Base-by-base conservation (phyloP, 257 asterid species). In the Solanum neorickii region DNA sequence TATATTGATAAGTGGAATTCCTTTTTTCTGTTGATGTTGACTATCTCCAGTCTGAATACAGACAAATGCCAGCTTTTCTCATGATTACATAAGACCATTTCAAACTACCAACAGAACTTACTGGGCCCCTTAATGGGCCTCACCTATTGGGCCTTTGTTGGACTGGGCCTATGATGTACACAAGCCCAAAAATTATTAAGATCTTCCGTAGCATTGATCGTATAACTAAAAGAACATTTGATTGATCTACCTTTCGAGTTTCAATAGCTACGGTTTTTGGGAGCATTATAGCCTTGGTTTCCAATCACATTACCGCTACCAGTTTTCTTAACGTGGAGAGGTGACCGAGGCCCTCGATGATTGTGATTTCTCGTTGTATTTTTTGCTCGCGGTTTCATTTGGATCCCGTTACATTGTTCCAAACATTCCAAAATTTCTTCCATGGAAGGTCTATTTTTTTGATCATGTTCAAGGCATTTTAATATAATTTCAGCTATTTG, bases 391-490 rank as follows among this genome's bases (percentile, higher is more conserved):
- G 91, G 88, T 78, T 83, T 91, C 76, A 86, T 84, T 23, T 86
- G 84, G 31, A 95, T 90, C 47, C 1, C 27, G 2, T 89, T 86
- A 27, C 94, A 89, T 27, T 87, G 27, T 84, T 92, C 93, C 86
- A 96, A 87, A 21, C 42, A 62, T 4, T 82, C 91, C 89, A 93
- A 86, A 27, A 95, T 94, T 14, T 70, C 72, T 39, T 90, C 93
- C 98, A 94, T 95, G 33, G 88, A 41, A 37, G 99, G 99, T 80
- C 99, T 90, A 6, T 31, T 31, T 83, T 94, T 95, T 0, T 95
- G 99, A 85, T 95, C 98, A 47, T 90, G 89, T 70, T 95, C 98
- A 16, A 96, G 82, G n/a, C 98, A 96, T 25, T 86, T 83, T 3
- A 92, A 59, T 56, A 94, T 89, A 9, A 94, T 92, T 59, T 92